phyloP scores from a whole-genome alignment of 495 filamentous ascomycete genomes.

The Neurospora sp. region DNA sequence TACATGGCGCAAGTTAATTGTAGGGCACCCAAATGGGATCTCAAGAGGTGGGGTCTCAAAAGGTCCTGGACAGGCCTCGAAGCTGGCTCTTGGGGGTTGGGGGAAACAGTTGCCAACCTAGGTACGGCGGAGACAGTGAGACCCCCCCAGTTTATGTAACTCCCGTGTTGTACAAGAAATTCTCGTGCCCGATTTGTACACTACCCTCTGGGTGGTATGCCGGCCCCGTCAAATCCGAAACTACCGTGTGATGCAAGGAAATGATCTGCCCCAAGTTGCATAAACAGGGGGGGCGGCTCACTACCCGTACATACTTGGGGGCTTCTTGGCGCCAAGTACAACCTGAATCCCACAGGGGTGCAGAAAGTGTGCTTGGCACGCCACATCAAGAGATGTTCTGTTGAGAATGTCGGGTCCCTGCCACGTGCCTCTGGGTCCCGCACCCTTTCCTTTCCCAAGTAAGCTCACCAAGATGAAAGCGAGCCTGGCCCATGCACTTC shows the following conservation, averaged over 20 bases:
- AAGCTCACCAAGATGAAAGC: too few relatives aligned
- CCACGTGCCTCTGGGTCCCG: background rate
- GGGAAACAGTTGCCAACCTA: background rate
- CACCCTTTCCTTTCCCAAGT: background rate
- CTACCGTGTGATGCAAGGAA: background rate
- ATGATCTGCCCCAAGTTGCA: background rate
- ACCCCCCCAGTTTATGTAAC: background rate
- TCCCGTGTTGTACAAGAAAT: background rate
- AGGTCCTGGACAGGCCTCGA: background rate
- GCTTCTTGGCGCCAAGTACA: background rate
- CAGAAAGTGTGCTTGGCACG: background rate
- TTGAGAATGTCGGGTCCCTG: background rate
- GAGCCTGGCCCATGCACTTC: background rate
- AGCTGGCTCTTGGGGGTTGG: background rate
- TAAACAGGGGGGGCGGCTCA: background rate
- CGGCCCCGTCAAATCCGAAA: background rate
- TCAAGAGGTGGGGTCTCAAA: background rate
- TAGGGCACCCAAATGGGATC: background rate
- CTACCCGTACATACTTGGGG: background rate
- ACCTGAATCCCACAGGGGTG: background rate
- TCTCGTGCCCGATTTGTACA: background rate
- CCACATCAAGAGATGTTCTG: background rate
- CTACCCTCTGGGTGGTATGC: background rate
- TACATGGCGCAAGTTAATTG: too few relatives aligned
- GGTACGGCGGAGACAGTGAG: background rate